Evolutionary conservation across 2,329 filamentous ascomycete genomes (phyloP).

Genomic region (Trichophyton mentagrophytes): DNA sequence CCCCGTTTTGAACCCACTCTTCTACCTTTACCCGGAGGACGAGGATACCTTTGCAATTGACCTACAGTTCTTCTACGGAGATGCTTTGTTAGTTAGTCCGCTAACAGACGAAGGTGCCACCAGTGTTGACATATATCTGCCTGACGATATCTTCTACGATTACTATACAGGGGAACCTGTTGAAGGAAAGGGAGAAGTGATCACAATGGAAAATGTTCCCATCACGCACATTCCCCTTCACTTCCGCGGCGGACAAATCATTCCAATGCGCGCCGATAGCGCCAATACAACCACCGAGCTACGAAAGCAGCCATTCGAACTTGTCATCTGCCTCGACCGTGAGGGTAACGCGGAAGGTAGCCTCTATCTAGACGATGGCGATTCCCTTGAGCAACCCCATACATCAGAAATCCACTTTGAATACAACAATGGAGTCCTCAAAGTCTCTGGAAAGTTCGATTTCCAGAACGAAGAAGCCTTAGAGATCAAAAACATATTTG

Average conservation of each 20-base stretch:
- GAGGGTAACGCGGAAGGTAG: constrained; percentile 52
- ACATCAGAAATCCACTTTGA: constrained; percentile 45
- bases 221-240: constrained; percentile 49
- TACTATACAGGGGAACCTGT: constrained; percentile 42
- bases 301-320: constrained; percentile 52
- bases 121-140: constrained; percentile 43
- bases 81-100: constrained; percentile 44
- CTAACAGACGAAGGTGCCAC: constrained; percentile 42
- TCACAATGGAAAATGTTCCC: constrained; percentile 35
- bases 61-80: constrained; percentile 48
- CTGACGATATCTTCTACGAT: constrained; percentile 48
- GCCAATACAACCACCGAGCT: constrained; percentile 50
- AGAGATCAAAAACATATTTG: constrained; percentile 38
- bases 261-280: constrained; percentile 43
- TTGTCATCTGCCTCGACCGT: constrained; percentile 53
- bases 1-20: constrained; percentile 56
- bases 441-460: constrained; percentile 11
- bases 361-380: constrained; percentile 69
- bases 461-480: constrained; percentile 19
- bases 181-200: constrained; percentile 33
- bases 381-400: constrained; percentile 46
- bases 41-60: constrained; percentile 40
- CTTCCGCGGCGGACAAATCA: constrained; percentile 47
- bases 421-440: constrained; percentile 37
- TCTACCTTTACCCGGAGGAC: constrained; percentile 55